Evolutionary conservation across 169 alveolate species (phyloP).

Genomic region (Cryptosporidium bovis): DNA sequence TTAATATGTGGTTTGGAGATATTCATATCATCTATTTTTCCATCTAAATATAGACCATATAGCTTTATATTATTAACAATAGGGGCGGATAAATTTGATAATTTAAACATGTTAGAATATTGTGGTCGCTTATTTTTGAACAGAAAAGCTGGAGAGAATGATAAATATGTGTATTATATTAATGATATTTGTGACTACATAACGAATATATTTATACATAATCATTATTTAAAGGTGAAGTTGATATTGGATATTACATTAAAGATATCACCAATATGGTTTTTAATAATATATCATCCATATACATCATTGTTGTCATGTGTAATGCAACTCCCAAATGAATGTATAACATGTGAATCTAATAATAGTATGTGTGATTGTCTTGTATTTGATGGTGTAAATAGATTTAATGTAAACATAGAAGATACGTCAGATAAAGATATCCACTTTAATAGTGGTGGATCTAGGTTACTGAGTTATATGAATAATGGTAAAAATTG

Average conservation of each 20-base stretch:
- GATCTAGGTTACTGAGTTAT: too few relatives aligned
- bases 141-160: neutral
- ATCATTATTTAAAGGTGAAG: constrained; percentile 20
- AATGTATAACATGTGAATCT: too few relatives aligned
- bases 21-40: constrained; percentile 58
- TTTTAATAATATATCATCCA: constrained; percentile 35
- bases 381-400: too few relatives aligned
- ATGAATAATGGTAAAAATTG: too few relatives aligned
- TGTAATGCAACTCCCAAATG: neutral
- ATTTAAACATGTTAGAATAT: constrained; percentile 34
- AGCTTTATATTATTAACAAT: constrained; percentile 46
- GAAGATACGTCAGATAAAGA: too few relatives aligned
- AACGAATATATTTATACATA: constrained; percentile 11
- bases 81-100: constrained; percentile 67
- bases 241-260: constrained; percentile 1
- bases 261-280: constrained; percentile 52
- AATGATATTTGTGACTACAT: constrained; percentile 22
- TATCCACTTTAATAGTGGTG: too few relatives aligned
- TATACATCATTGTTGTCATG: constrained; percentile 53
- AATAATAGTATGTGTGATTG: too few relatives aligned
- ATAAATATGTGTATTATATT: too few relatives aligned
- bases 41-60: constrained; percentile 41
- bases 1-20: constrained; percentile 43
- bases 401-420: too few relatives aligned
- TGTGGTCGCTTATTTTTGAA: neutral